These are phyloP conservation scores for Drosera spatulata DNA, from an alignment of 179 eudicot genomes.

Conservation along the genomic window DNA sequence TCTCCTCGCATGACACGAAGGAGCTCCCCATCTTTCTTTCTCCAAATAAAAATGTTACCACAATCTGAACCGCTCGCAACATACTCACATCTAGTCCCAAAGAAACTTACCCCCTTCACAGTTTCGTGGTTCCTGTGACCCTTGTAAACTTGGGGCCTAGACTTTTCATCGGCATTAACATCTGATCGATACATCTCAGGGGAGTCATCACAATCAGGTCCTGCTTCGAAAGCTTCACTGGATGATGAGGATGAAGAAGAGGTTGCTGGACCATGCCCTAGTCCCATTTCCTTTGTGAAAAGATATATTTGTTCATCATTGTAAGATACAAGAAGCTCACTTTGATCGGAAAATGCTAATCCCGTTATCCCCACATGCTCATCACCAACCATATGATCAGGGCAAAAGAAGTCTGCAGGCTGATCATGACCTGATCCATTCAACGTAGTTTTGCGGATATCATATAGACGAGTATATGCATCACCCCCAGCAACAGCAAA, in stretches of 20 bases:
- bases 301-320: constrained; percentile 72
- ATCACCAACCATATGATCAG: constrained; percentile 63
- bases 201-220: constrained; percentile 11
- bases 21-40: constrained; percentile 69
- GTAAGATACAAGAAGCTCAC: constrained; percentile 91
- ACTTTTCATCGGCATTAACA: constrained; percentile 26
- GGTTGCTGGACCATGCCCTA: constrained; percentile 49
- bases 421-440: constrained; percentile 67
- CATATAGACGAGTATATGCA: constrained; percentile 78
- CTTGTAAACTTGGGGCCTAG: constrained; percentile 12
- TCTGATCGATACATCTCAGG: constrained; percentile 20
- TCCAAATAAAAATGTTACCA: constrained; percentile 97
- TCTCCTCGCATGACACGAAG: constrained; percentile 94
- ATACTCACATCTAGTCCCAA: constrained; percentile 88
- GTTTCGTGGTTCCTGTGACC: constrained; percentile 59
- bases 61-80: constrained; percentile 98
- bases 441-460: constrained; percentile 64
- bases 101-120: constrained; percentile 86
- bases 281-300: constrained; percentile 68
- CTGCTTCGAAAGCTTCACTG: constrained; percentile 28
- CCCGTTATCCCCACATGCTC: constrained; percentile 69
- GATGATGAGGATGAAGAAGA: constrained; percentile 24
- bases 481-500: constrained; percentile 86
- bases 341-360: constrained; percentile 85
- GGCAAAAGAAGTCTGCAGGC: constrained; percentile 72